Conservation (phyloP, 768 basidiomycete species). For the Amanita rubescens region DNA sequence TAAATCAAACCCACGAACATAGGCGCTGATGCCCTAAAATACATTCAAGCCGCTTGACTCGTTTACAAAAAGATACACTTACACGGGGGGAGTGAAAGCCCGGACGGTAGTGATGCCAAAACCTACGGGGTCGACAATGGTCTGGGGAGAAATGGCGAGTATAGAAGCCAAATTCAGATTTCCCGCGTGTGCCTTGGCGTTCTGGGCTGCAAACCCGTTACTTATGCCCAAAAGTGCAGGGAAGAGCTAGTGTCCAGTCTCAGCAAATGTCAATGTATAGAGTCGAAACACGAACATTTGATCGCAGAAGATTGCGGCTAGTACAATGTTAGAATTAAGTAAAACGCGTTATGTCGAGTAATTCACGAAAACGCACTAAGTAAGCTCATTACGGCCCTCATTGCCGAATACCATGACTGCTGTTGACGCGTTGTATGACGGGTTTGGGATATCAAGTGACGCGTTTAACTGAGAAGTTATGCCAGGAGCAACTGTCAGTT, state of each 20-base stretch:
- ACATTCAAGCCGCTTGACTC: not conserved
- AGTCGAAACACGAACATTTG: too few relatives aligned
- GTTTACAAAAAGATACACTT: conserved; percentile 14
- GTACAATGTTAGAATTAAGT: too few relatives aligned
- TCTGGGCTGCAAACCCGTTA: not conserved
- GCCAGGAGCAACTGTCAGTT: conserved; percentile 18
- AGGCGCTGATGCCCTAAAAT: conserved; percentile 39
- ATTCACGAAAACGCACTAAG: conserved; percentile 52
- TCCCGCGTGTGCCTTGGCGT: too few relatives aligned
- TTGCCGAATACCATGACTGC: conserved; percentile 42
- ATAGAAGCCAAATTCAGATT: conserved; percentile 24
- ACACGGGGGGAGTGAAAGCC: conserved; percentile 57
- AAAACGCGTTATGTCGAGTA: too few relatives aligned
- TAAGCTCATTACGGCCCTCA: conserved; percentile 51
- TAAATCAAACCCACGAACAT: conserved; percentile 28
- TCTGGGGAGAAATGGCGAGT: conserved; percentile 39
- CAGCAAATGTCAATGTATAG: too few relatives aligned
- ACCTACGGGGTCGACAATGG: conserved; percentile 39
- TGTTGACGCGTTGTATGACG: conserved; percentile 37
- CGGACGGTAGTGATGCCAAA: conserved; percentile 42
- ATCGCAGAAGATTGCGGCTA: too few relatives aligned
- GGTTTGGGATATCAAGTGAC: conserved; percentile 32
- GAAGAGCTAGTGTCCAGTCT: too few relatives aligned
- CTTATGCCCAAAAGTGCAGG: too few relatives aligned
- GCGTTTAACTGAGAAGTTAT: conserved; percentile 16